Conservation (phyloP, 2,329 filamentous ascomycete genomes). For the Colletotrichum trifolii region DNA sequence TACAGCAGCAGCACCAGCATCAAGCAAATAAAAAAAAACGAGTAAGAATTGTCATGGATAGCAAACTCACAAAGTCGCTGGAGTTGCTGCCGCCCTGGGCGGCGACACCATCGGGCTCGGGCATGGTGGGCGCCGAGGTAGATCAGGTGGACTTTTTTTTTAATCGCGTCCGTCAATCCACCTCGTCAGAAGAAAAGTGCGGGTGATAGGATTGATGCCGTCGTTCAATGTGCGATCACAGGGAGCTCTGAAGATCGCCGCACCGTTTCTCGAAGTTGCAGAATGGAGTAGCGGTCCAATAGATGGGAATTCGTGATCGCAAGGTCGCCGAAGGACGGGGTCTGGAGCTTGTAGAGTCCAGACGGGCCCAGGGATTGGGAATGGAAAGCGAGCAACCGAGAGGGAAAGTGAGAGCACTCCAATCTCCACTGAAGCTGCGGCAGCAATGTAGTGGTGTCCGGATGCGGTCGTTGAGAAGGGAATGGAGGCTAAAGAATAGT, state of each 20-base stretch:
- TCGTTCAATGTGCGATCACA: neutral
- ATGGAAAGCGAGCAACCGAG: slow-evolving; percentile 3
- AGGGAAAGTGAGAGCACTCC: neutral
- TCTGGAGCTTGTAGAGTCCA: slow-evolving; percentile 3
- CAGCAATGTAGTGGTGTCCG: slow-evolving; percentile 34
- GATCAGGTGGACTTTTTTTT: neutral
- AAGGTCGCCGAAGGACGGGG: slow-evolving; percentile 15
- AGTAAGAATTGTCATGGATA: neutral
- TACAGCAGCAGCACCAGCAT: neutral
- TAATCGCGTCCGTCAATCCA: slow-evolving; percentile 1
- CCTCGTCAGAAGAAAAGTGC: neutral
- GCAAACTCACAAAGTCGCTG: slow-evolving; percentile 87
- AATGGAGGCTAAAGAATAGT: slow-evolving; percentile 28
- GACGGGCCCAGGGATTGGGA: slow-evolving; percentile 25
- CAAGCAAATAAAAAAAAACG: too few species aligned
- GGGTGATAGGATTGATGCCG: slow-evolving; percentile 3
- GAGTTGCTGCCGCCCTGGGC: slow-evolving; percentile 77
- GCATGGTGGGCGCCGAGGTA: slow-evolving; percentile 42
- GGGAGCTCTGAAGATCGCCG: neutral
- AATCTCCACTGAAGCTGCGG: slow-evolving; percentile 34
- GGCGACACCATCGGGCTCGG: slow-evolving; percentile 51
- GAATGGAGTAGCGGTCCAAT: slow-evolving; percentile 1
- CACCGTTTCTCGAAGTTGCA: slow-evolving; percentile 9
- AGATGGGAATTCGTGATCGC: slow-evolving; percentile 6
- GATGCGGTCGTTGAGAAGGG: slow-evolving; percentile 29